Conservation (phyloP, 2,329 filamentous ascomycete species). For the Colletotrichum sp. region DNA sequence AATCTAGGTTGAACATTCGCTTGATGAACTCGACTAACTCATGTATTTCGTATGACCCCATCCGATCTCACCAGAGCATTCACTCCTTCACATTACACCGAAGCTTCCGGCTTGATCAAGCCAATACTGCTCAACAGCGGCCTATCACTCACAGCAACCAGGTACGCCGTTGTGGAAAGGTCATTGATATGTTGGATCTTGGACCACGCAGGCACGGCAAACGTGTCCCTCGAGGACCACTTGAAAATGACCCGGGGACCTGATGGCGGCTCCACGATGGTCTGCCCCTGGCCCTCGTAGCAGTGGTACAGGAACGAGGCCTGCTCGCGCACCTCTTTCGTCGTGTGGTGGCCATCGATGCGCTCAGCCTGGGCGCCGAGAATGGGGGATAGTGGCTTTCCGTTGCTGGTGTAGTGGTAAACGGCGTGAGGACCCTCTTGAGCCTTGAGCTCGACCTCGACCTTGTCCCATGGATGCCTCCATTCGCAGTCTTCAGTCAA, state of each 20-base stretch:
- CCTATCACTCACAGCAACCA: constrained; percentile 38
- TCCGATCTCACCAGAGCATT: too few relatives aligned
- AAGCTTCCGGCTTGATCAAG: constrained; percentile 20
- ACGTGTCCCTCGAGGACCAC: constrained; percentile 56
- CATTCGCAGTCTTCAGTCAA: constrained; percentile 40
- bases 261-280: constrained; percentile 37
- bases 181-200: constrained; percentile 49
- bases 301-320: constrained; percentile 59
- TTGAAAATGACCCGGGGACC: constrained; percentile 36
- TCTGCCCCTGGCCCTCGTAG: constrained; percentile 49
- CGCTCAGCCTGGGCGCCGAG: constrained; percentile 55
- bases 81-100: not conserved
- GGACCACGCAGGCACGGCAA: constrained; percentile 58
- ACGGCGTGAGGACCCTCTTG: constrained; percentile 30
- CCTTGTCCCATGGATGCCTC: constrained; percentile 48
- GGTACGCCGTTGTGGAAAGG: constrained; percentile 29
- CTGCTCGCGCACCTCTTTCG: constrained; percentile 46
- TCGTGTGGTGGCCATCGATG: constrained; percentile 36
- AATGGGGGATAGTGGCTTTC: constrained; percentile 42
- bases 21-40: not conserved
- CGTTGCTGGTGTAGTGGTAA: constrained; percentile 40
- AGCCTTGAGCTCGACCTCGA: constrained; percentile 43
- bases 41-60: not conserved
- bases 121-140: constrained; percentile 36
- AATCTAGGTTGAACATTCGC: not conserved